Conservation (phyloP, 2,329 filamentous ascomycete species). For the Fusarium compactum region DNA sequence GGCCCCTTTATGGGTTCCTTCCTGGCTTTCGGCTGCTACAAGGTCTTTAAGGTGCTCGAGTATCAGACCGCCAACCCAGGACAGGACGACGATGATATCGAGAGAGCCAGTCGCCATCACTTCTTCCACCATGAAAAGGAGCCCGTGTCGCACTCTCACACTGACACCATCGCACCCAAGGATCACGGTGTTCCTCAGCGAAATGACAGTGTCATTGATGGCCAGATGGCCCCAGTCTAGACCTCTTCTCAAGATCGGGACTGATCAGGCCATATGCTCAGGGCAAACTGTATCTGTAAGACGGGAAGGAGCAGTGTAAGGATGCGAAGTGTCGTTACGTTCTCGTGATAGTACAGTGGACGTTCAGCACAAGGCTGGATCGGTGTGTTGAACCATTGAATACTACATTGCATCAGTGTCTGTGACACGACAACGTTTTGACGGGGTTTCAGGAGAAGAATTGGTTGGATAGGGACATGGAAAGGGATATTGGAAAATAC, state of each 20-base stretch:
- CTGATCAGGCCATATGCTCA: conserved; percentile 5
- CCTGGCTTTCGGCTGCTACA: conserved; percentile 64
- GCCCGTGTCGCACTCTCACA: conserved; percentile 23
- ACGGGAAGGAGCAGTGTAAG: conserved; percentile 12
- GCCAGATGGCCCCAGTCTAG: conserved; percentile 30
- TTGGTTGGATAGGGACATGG: neutral
- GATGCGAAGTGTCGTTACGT: conserved; percentile 12
- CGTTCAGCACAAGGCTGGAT: conserved; percentile 24
- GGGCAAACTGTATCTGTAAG: conserved; percentile 18
- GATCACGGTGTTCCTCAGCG: conserved; percentile 23
- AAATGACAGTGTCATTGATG: conserved; percentile 42
- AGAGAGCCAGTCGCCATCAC: conserved; percentile 29
- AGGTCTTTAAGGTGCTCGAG: conserved; percentile 62
- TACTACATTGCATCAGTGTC: conserved; percentile 32
- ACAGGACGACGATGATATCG: conserved; percentile 57
- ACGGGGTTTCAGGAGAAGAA: neutral
- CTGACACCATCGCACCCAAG: conserved; percentile 36
- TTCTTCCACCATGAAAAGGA: conserved; percentile 15
- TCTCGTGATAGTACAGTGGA: conserved; percentile 14
- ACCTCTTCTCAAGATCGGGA: neutral
- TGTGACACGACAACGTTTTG: conserved; percentile 19
- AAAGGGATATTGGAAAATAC: neutral
- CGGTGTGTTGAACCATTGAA: conserved; percentile 14
- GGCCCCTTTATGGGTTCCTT: conserved; percentile 64
- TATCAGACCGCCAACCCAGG: conserved; percentile 64